Evolutionary conservation across 2,329 filamentous ascomycete species (phyloP), one percentile per base, ranked within the genome.

Genomic region (Stachybotrys echinatus): DNA sequence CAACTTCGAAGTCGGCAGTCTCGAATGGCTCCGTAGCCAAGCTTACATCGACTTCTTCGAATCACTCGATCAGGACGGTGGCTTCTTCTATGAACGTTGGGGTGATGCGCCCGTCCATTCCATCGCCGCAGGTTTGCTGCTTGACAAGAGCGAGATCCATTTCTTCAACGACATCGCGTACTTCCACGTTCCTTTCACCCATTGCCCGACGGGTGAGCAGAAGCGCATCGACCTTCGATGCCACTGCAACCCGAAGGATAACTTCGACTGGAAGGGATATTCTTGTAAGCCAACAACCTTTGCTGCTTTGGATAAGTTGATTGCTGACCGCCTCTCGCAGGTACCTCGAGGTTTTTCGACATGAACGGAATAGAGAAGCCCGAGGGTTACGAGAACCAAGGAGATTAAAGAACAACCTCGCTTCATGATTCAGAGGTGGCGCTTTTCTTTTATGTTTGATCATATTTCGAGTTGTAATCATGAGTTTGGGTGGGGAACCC

Each of bases 91-190:
- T 69, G 94, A 99, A 73, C 87, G 92, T 61, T 99, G 92, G 92
- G 92, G 92, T 52, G 92, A 99, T 71, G 94, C 94, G 6, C 94
- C 94, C 0, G 90, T 99, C 6, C 94, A 99, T 74, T 96, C 92
- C n/a, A 96, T 99, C 58, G 94, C 89, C 14, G 94, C 94, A 3
- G 81, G 81, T 53, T 74, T 99, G 39, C 80, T 97, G 69, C 78
- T 99, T 56, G 86, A 88, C 70, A 96, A 95, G 75, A 88, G 94
- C 46, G 85, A 99, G 68, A 84, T 99, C 54, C 94, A 99, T 70
- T 99, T 99, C 76, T 99, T 97, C 77, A 89, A 99, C 70, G 92
- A 99, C 64, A 99, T 99, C 62, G 92, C 89, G 52, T 99, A 99
- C 73, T 96, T 91, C 72, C 94, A 99, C 67, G 88, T 96, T 21